Evolutionary conservation across 2,329 filamentous ascomycete species (phyloP).

Genomic region (Aspergillus sergii): DNA sequence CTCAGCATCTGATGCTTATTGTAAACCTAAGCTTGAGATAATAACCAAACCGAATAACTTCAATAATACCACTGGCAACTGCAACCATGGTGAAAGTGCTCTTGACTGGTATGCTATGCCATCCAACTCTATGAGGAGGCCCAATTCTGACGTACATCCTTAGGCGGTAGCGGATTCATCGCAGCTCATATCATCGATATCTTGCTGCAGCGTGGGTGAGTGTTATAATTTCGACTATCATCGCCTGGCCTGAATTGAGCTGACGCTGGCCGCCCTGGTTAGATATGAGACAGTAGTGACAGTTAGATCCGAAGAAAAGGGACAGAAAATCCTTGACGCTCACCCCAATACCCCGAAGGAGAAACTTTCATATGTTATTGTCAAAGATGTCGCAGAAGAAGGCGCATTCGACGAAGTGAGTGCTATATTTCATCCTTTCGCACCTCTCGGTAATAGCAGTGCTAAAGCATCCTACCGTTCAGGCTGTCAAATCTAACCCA

Average conservation of each 20-base stretch:
- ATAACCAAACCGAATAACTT: neutral
- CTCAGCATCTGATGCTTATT: neutral
- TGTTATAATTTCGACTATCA: neutral
- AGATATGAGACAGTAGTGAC: conserved; percentile 65
- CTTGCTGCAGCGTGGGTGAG: conserved; percentile 55
- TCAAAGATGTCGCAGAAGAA: conserved; percentile 71
- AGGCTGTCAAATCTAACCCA: conserved; percentile 61
- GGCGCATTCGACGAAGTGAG: conserved; percentile 67
- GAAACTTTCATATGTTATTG: conserved; percentile 66
- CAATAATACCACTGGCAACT: neutral
- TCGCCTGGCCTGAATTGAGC: neutral
- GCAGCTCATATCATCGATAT: conserved; percentile 65
- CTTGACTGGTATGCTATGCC: conserved; percentile 38
- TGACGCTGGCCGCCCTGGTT: conserved; percentile 9
- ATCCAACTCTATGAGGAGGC: neutral
- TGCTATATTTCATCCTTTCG: neutral
- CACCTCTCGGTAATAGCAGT: neutral
- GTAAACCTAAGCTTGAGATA: neutral
- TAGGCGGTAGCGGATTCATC: conserved; percentile 66
- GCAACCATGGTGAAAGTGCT: conserved; percentile 43
- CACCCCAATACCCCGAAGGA: conserved; percentile 56
- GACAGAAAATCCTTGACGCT: conserved; percentile 60
- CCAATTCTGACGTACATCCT: conserved; percentile 16
- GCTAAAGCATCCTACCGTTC: conserved; percentile 7
- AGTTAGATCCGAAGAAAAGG: conserved; percentile 64